A percentile compares a stretch with the other conserved stretches of the same genome.
Evolutionary conservation across 192 early-diverging fungal genomes (phyloP).

Genomic region (Cladochytrium replicatum): DNA sequence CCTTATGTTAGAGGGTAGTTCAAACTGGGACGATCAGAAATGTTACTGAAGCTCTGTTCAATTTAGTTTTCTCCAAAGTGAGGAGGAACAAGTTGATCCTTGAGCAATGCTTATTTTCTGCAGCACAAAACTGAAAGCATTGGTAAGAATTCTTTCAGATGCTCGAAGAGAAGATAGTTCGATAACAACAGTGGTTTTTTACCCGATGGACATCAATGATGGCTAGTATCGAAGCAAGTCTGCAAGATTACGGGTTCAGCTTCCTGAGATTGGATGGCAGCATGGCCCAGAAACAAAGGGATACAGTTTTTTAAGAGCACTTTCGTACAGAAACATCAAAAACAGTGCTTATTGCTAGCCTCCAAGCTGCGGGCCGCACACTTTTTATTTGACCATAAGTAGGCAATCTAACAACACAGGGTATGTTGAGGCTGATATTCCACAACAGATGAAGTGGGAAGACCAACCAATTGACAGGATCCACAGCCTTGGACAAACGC

Average conservation of each 20-base stretch:
- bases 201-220: slow-evolving; percentile 51
- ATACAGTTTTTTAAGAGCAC: slow-evolving; percentile 42
- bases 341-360: slow-evolving; percentile 24
- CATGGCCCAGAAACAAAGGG: slow-evolving; percentile 40
- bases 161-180: slow-evolving; percentile 4
- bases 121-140: slow-evolving; percentile 18
- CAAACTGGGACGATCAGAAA: not conserved
- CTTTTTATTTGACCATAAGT: slow-evolving; percentile 39
- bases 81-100: not conserved
- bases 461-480: slow-evolving; percentile 38
- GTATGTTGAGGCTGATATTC: too few species aligned
- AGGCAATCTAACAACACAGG: too few species aligned
- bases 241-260: slow-evolving; percentile 41
- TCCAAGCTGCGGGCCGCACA: slow-evolving; percentile 26
- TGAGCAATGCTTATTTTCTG: slow-evolving; percentile 1
- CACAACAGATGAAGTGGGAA: slow-evolving; percentile 40
- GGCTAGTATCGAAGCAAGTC: slow-evolving; percentile 51
- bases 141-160: slow-evolving; percentile 9
- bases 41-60: not conserved
- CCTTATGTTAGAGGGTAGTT: too few species aligned
- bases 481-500: slow-evolving; percentile 37
- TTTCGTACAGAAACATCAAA: slow-evolving; percentile 53
- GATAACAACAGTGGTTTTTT: slow-evolving; percentile 31
- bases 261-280: slow-evolving; percentile 77
- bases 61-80: not conserved